Evolutionary conservation across 768 basidiomycete species (phyloP).

Genomic region (Fistulinella prunicolor): DNA sequence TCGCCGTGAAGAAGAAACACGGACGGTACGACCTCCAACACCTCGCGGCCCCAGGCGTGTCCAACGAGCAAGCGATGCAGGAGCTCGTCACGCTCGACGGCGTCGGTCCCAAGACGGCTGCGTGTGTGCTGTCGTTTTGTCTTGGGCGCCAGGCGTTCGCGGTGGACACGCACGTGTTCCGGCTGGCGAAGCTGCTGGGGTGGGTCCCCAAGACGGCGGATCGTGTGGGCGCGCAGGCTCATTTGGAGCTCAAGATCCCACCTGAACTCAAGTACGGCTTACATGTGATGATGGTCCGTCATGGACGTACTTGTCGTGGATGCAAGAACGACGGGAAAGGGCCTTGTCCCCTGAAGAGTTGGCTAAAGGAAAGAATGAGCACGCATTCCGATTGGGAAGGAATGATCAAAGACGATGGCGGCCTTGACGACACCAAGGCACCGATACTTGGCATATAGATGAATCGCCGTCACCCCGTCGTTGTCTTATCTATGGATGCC

Average conservation of each 20-base stretch:
- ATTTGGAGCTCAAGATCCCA: slow-evolving; percentile 51
- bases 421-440: background rate
- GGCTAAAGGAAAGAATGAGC: slow-evolving; percentile 27
- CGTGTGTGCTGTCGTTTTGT: slow-evolving; percentile 60
- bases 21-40: slow-evolving; percentile 59
- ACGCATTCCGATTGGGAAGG: slow-evolving; percentile 18
- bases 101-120: slow-evolving; percentile 62
- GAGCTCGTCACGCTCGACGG: slow-evolving; percentile 55
- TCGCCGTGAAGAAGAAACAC: slow-evolving; percentile 42
- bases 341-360: slow-evolving; percentile 36
- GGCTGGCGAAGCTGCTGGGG: slow-evolving; percentile 44
- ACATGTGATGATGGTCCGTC: slow-evolving; percentile 57
- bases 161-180: slow-evolving; percentile 63
- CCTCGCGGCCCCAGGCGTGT: slow-evolving; percentile 32
- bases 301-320: slow-evolving; percentile 52
- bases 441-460: background rate
- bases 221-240: slow-evolving; percentile 53
- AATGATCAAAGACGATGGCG: background rate
- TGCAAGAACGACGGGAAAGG: slow-evolving; percentile 42
- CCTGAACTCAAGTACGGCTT: slow-evolving; percentile 53
- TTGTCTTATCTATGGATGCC: background rate
- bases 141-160: slow-evolving; percentile 59
- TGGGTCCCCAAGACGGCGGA: slow-evolving; percentile 46
- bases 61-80: slow-evolving; percentile 53
- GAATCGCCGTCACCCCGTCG: background rate